phyloP scores from a whole-genome alignment of 805 yeast species.

The Metschnikowia similis region DNA sequence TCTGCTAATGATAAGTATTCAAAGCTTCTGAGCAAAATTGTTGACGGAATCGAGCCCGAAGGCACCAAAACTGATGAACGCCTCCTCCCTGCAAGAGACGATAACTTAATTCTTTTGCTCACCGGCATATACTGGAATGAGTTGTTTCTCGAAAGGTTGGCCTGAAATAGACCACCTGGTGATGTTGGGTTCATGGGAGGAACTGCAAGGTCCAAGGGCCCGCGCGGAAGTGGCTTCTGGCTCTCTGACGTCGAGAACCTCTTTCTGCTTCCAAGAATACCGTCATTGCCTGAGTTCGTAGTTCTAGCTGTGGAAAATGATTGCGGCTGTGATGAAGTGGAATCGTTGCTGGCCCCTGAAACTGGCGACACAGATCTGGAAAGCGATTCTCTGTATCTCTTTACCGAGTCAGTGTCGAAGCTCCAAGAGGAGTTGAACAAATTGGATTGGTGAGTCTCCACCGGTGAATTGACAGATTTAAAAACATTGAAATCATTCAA shows the following conservation, averaged over 20 bases:
- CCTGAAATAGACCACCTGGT: conserved; percentile 3
- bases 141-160: conserved; percentile 10
- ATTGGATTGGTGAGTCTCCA: background rate
- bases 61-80: conserved; percentile 54
- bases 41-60: conserved; percentile 57
- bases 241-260: conserved; percentile 10
- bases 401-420: conserved; percentile 1
- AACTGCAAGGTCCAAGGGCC: conserved; percentile 17
- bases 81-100: conserved; percentile 41
- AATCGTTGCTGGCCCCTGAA: conserved; percentile 12
- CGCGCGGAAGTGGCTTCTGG: conserved; percentile 10
- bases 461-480: background rate
- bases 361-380: conserved; percentile 17
- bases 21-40: conserved; percentile 51
- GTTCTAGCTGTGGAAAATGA: conserved; percentile 5
- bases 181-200: conserved; percentile 41
- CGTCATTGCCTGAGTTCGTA: conserved; percentile 6
- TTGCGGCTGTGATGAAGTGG: background rate
- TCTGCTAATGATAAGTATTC: conserved; percentile 50
- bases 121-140: conserved; percentile 54
- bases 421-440: conserved; percentile 1
- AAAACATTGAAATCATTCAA: background rate
- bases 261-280: conserved; percentile 7
- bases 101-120: conserved; percentile 49
- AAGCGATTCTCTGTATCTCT: background rate